A percentile compares a stretch with the other conserved stretches of the same genome.
Evolutionary conservation across 2,329 filamentous ascomycete species (phyloP).

Genomic region (Onygenales sp.): DNA sequence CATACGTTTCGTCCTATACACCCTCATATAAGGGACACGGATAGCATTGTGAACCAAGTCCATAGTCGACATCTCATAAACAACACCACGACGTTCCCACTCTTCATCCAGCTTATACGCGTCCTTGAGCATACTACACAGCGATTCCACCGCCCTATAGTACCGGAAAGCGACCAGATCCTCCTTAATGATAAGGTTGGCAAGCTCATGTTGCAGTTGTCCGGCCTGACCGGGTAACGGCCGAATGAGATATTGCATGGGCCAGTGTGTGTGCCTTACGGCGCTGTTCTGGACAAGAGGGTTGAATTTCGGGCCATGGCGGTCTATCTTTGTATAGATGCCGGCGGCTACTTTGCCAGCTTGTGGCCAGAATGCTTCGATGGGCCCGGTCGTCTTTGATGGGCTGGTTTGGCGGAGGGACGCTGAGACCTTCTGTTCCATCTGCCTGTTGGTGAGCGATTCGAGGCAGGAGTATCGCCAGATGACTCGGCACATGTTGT

Average conservation of each 20-base stretch:
- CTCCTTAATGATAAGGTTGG: constrained; percentile 17
- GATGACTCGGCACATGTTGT: constrained; percentile 37
- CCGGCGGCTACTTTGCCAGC: constrained; percentile 10
- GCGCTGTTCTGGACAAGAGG: constrained; percentile 24
- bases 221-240: constrained; percentile 6
- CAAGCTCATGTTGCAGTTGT: constrained; percentile 18
- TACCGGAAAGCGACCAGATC: constrained; percentile 19
- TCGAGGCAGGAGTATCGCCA: constrained; percentile 40
- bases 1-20: constrained; percentile 9
- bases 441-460: constrained; percentile 21
- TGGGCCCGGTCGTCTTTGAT: constrained; percentile 6
- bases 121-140: constrained; percentile 26
- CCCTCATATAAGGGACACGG: constrained; percentile 14
- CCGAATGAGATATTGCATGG: too few relatives aligned
- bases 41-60: constrained; percentile 24
- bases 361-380: constrained; percentile 2
- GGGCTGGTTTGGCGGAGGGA: constrained; percentile 22
- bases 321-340: constrained; percentile 8
- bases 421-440: constrained; percentile 23
- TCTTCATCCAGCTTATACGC: constrained; percentile 24
- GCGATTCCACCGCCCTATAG: constrained; percentile 15
- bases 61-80: background rate
- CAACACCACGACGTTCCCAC: constrained; percentile 14
- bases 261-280: constrained; percentile 15
- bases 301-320: background rate